Percentiles rank a stretch among this genome's conserved stretches.
Conservation (phyloP, 2,329 filamentous ascomycete species). For the Davidsoniella eucalypti region DNA sequence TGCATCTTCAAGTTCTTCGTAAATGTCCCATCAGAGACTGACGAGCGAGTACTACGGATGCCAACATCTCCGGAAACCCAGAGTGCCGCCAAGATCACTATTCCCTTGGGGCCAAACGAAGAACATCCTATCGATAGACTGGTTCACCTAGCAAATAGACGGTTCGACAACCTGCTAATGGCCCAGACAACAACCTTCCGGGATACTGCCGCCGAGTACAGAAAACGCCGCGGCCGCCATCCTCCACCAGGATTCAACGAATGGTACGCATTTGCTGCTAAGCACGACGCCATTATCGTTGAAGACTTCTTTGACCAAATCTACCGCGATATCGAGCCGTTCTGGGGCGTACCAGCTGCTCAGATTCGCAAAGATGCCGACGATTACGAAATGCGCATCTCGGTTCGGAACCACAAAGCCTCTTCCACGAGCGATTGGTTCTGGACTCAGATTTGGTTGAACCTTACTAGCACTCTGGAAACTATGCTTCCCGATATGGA, state of each 20-base stretch:
- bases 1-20: slow-evolving; percentile 10
- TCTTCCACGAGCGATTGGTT: slow-evolving; percentile 37
- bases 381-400: slow-evolving; percentile 45
- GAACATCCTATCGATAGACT: slow-evolving; percentile 35
- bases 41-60: not conserved
- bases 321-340: slow-evolving; percentile 42
- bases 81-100: slow-evolving; percentile 12
- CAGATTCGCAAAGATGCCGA: slow-evolving; percentile 34
- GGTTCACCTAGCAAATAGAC: slow-evolving; percentile 28
- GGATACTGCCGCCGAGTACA: slow-evolving; percentile 38
- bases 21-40: not conserved
- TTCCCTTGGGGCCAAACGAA: slow-evolving; percentile 15
- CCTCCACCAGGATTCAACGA: slow-evolving; percentile 47
- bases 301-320: slow-evolving; percentile 50
- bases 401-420: slow-evolving; percentile 35
- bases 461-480: slow-evolving; percentile 36
- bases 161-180: slow-evolving; percentile 26
- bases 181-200: slow-evolving; percentile 31
- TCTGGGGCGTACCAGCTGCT: slow-evolving; percentile 35
- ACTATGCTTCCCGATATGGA: slow-evolving; percentile 49
- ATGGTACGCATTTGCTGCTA: slow-evolving; percentile 39
- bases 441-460: slow-evolving; percentile 40
- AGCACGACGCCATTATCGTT: slow-evolving; percentile 37
- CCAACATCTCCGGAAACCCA: slow-evolving; percentile 7
- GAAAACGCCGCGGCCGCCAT: slow-evolving; percentile 38